Evolutionary conservation across 176 grass and related monocot genomes (phyloP).

Genomic region (Oryza glaberrima): DNA sequence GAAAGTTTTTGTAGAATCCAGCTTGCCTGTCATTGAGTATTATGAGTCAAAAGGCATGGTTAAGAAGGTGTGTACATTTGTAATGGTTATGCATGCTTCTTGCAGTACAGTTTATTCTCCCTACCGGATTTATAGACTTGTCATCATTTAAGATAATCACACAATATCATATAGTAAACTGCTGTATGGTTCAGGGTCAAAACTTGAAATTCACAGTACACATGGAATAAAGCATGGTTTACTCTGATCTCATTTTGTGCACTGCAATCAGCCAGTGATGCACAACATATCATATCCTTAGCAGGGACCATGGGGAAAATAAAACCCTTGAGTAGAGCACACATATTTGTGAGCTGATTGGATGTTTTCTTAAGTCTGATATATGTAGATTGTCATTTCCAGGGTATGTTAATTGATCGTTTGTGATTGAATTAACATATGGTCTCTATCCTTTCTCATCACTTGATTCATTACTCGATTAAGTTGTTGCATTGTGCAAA

Average conservation of each 20-base stretch:
- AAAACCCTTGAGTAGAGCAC: slow-evolving; percentile 32
- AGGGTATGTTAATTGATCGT: neutral
- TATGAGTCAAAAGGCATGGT: slow-evolving; percentile 58
- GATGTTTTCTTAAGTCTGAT: neutral
- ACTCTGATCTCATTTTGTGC: neutral
- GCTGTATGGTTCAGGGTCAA: neutral
- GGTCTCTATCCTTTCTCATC: too few relatives aligned
- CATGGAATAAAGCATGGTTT: neutral
- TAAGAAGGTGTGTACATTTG: slow-evolving; percentile 53
- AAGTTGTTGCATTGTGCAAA: neutral
- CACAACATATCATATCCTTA: slow-evolving; percentile 1
- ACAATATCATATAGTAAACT: neutral
- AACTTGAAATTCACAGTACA: slow-evolving; percentile 5
- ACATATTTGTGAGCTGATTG: neutral
- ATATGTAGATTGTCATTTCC: neutral
- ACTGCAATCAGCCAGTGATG: neutral
- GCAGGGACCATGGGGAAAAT: neutral
- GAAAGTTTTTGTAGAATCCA: slow-evolving; percentile 54
- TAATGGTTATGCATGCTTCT: slow-evolving; percentile 8
- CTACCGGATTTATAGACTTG: neutral
- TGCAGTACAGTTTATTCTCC: slow-evolving; percentile 21
- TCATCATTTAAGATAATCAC: slow-evolving; percentile 1
- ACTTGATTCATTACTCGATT: neutral
- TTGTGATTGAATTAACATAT: neutral
- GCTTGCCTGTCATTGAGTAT: slow-evolving; percentile 52